These are phyloP conservation scores for Cylindrodendrum hubeiense DNA, from an alignment of 2,329 filamentous ascomycete genomes.

Conservation along the genomic window DNA sequence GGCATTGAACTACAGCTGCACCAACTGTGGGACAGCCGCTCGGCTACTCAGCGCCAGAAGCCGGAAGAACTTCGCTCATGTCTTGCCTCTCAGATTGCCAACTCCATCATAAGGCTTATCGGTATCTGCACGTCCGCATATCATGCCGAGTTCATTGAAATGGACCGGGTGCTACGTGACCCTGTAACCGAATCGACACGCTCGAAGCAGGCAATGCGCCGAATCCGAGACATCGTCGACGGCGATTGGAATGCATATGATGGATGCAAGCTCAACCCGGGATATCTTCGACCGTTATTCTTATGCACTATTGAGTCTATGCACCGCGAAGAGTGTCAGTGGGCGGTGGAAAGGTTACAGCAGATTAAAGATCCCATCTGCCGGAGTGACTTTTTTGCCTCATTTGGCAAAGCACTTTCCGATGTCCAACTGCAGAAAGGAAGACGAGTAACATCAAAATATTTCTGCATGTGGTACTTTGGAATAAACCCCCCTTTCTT, in stretches of 20 bases:
- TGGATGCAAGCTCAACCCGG: conserved; percentile 24
- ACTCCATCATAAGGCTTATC: conserved; percentile 29
- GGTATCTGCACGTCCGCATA: conserved; percentile 37
- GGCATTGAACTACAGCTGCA: conserved; percentile 26
- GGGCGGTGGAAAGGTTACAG: conserved; percentile 24
- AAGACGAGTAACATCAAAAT: conserved; percentile 40
- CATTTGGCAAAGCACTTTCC: conserved; percentile 31
- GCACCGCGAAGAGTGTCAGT: conserved; percentile 34
- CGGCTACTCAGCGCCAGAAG: conserved; percentile 26
- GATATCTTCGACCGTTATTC: conserved; percentile 39
- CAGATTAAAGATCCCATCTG: conserved; percentile 23
- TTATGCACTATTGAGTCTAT: conserved; percentile 38
- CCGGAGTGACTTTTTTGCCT: conserved; percentile 33
- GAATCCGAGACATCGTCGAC: conserved; percentile 34
- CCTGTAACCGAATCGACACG: conserved; percentile 30
- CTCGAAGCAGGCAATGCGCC: conserved; percentile 27
- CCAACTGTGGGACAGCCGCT: conserved; percentile 30
- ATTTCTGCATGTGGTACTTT: conserved; percentile 39
- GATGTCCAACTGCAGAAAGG: conserved; percentile 35
- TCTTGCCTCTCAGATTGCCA: conserved; percentile 30
- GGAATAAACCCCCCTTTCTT: conserved; percentile 33
- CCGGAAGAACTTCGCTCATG: conserved; percentile 27
- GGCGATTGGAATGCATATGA: conserved; percentile 27
- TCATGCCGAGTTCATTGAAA: conserved; percentile 37
- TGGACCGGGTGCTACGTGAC: conserved; percentile 39